Conservation (phyloP, 140 eudicot genomes). For the Anethum foeniculum region DNA sequence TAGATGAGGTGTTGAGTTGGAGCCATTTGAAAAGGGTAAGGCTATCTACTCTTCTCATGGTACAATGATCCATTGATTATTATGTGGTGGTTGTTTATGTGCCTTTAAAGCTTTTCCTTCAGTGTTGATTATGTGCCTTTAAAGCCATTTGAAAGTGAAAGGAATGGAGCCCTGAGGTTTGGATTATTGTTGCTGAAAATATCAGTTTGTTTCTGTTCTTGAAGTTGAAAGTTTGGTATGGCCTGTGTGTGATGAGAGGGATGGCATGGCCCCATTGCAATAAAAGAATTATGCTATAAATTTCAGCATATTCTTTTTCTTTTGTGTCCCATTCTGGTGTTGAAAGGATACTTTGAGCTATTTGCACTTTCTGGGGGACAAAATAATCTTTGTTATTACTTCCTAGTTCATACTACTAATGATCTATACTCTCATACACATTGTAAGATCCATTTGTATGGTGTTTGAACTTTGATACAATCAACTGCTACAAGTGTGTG, state of each 20-base stretch:
- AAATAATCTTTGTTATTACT: background rate
- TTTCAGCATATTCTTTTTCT: slow-evolving; percentile 14
- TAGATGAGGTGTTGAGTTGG: slow-evolving; percentile 33
- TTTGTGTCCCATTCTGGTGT: slow-evolving; percentile 1
- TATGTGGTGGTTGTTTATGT: slow-evolving; percentile 26
- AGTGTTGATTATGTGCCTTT: slow-evolving; percentile 10
- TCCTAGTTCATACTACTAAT: background rate
- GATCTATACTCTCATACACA: background rate
- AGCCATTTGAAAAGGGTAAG: slow-evolving; percentile 40
- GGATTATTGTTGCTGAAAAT: background rate
- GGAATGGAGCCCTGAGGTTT: background rate
- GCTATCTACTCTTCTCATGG: slow-evolving; percentile 23
- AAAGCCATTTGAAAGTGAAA: background rate
- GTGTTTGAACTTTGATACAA: too few species aligned
- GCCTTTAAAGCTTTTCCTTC: background rate
- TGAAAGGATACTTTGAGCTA: slow-evolving; percentile 4
- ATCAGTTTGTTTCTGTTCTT: slow-evolving; percentile 5
- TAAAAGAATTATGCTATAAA: slow-evolving; percentile 6
- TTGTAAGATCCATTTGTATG: background rate
- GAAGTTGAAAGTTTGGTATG: slow-evolving; percentile 1
- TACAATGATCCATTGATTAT: background rate
- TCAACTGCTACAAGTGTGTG: background rate
- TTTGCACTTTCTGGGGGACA: background rate
- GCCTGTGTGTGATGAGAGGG: background rate
- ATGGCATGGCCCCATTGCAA: slow-evolving; percentile 4